Evolutionary conservation across 1,139 yeast species (phyloP).

Genomic region (Suhomyces coccinellae): DNA sequence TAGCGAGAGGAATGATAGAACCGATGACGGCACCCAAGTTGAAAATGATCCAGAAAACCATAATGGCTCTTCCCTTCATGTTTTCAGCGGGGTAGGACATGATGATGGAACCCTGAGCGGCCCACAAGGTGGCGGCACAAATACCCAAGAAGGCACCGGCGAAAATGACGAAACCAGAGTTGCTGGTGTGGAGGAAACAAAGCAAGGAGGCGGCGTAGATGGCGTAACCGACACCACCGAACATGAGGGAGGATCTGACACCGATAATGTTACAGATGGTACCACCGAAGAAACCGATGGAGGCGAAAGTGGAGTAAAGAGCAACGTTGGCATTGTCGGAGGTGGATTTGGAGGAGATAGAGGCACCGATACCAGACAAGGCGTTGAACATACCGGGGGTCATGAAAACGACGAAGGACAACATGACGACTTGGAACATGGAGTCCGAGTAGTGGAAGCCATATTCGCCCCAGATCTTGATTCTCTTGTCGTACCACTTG

Average conservation of each 20-base stretch:
- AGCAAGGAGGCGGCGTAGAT: conserved; percentile 55
- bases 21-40: conserved; percentile 66
- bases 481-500: conserved; percentile 43
- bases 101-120: conserved; percentile 60
- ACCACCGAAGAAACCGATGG: conserved; percentile 62
- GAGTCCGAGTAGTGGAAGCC: conserved; percentile 43
- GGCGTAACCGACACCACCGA: conserved; percentile 60
- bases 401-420: conserved; percentile 52
- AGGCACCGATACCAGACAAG: conserved; percentile 54
- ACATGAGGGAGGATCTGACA: conserved; percentile 44
- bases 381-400: conserved; percentile 64
- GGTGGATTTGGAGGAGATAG: conserved; percentile 39
- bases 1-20: conserved; percentile 54
- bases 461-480: conserved; percentile 15
- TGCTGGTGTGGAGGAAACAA: conserved; percentile 47
- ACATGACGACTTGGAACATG: conserved; percentile 46
- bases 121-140: conserved; percentile 60
- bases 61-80: conserved; percentile 54
- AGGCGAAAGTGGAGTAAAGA: conserved; percentile 55
- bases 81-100: conserved; percentile 60
- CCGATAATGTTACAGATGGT: conserved; percentile 58
- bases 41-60: conserved; percentile 63
- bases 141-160: conserved; percentile 62
- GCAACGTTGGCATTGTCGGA: conserved; percentile 58
- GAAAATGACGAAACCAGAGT: conserved; percentile 55